Evolutionary conservation across 2,329 filamentous ascomycete species (phyloP).

Genomic region (Cryphonectria japonica): DNA sequence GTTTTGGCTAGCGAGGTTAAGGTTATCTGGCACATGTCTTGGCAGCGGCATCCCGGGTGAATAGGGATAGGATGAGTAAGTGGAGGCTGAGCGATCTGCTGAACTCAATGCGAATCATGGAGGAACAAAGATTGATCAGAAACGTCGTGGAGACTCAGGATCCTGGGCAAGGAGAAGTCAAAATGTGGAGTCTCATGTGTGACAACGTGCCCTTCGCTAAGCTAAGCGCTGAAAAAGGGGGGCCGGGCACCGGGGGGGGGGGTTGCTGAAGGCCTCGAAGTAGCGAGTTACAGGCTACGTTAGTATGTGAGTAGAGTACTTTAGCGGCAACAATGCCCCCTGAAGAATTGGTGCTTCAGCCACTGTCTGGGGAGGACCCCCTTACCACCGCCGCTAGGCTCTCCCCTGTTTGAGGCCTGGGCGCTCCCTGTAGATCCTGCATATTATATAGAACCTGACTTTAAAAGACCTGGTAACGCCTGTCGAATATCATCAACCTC

Average conservation of each 20-base stretch:
- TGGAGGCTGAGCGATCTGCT: not conserved
- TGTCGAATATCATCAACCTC: conserved; percentile 3
- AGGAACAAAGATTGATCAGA: not conserved
- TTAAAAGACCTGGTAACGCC: not conserved
- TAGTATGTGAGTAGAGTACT: not conserved
- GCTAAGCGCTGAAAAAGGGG: not conserved
- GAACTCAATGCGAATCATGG: not conserved
- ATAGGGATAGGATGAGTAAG: not conserved
- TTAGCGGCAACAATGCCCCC: not conserved
- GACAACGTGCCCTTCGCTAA: not conserved
- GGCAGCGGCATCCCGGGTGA: not conserved
- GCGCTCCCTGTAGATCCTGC: conserved; percentile 1
- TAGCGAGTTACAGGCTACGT: not conserved
- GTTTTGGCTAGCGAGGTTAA: not conserved
- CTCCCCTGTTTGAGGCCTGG: conserved; percentile 5
- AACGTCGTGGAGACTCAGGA: conserved; percentile 5
- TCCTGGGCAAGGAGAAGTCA: not conserved
- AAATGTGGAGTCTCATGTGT: not conserved
- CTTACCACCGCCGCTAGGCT: not conserved
- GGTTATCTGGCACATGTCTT: conserved; percentile 7
- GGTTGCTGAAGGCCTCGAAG: too few relatives aligned
- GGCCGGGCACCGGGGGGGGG: too few relatives aligned
- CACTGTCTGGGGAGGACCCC: not conserved
- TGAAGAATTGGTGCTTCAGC: not conserved
- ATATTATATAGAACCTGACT: not conserved